Conservation (phyloP, 2,329 filamentous ascomycete genomes). For the Coniochaeta sp. region DNA sequence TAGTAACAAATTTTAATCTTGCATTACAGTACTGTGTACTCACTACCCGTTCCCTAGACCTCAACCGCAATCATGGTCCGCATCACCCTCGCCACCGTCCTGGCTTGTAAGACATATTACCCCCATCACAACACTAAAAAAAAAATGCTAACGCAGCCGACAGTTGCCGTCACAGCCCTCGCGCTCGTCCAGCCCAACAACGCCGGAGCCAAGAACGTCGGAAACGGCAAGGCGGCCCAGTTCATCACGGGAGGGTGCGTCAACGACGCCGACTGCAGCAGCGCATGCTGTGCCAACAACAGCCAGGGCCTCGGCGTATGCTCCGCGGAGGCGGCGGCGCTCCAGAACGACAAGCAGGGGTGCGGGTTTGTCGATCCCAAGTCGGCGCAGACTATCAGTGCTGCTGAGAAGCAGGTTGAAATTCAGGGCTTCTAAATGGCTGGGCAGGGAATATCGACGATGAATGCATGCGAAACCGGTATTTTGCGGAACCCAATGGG, state of each 20-base stretch:
- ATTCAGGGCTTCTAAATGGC: neutral
- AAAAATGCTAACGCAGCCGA: neutral
- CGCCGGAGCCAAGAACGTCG: slow-evolving; percentile 15
- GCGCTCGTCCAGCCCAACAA: slow-evolving; percentile 13
- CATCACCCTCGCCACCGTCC: slow-evolving; percentile 5
- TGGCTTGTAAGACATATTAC: slow-evolving; percentile 7
- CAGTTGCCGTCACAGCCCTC: slow-evolving; percentile 8
- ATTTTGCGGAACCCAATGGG: no score
- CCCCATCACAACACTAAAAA: neutral
- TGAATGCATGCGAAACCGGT: no score
- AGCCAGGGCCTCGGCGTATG: slow-evolving; percentile 21
- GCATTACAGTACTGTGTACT: neutral
- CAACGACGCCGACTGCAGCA: slow-evolving; percentile 20
- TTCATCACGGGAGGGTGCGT: slow-evolving; percentile 23
- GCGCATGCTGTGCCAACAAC: slow-evolving; percentile 13
- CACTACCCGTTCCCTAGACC: neutral
- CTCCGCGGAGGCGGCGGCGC: slow-evolving; percentile 23
- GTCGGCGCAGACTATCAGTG: neutral
- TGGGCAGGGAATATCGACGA: no score
- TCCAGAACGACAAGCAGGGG: slow-evolving; percentile 25
- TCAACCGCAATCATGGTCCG: slow-evolving; percentile 7
- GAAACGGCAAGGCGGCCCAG: slow-evolving; percentile 18
- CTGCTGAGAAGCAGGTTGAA: neutral
- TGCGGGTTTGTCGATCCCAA: slow-evolving; percentile 21
- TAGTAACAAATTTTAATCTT: neutral